A percentile compares a stretch with the other conserved stretches of the same genome.
phyloP scores from a whole-genome alignment of 1,139 yeast species.

The Spencermartinsiella ligniputridi region DNA sequence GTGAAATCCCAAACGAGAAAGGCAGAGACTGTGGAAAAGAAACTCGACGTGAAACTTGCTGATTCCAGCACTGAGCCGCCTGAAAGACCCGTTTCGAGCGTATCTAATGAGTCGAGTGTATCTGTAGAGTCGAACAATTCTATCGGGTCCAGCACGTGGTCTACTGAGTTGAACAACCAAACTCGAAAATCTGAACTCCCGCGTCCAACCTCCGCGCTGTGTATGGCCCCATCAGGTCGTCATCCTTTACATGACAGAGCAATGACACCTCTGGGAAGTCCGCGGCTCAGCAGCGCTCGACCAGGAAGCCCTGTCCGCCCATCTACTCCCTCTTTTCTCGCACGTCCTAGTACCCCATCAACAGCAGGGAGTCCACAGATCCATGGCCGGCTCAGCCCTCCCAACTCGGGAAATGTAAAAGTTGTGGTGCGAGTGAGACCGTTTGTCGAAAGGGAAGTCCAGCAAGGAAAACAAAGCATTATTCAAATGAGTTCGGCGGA shows the following conservation, averaged over 20 bases:
- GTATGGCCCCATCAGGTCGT: neutral
- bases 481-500: conserved; percentile 26
- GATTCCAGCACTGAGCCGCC: no score
- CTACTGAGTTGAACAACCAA: no score
- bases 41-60: no score
- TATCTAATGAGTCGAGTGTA: no score
- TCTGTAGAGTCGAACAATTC: no score
- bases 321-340: neutral
- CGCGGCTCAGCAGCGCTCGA: neutral
- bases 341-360: neutral
- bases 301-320: neutral
- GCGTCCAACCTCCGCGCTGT: neutral
- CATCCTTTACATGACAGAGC: neutral
- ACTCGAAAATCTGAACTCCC: neutral
- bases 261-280: neutral
- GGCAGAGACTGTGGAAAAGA: no score
- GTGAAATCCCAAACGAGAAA: no score
- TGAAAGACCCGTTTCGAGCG: no score
- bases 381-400: neutral
- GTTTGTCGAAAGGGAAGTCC: conserved; percentile 29
- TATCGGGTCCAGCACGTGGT: no score
- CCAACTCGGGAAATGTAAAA: conserved; percentile 32
- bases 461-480: conserved; percentile 21
- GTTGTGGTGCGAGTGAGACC: conserved; percentile 40
- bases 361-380: neutral